These are phyloP conservation scores for Mycena rosella DNA, from an alignment of 768 basidiomycete species.

Conservation along the genomic window DNA sequence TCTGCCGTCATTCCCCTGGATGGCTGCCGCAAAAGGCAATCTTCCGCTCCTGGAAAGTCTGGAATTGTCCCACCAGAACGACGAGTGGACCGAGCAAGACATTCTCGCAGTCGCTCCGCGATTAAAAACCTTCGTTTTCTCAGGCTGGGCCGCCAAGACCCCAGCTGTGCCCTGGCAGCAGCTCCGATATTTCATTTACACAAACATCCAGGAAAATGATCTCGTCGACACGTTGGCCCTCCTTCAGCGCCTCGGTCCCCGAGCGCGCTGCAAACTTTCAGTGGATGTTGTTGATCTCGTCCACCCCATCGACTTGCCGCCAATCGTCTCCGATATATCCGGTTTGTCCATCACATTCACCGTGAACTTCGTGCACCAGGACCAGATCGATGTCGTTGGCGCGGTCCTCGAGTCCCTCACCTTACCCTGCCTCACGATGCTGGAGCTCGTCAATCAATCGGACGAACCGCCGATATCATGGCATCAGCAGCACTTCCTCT, in stretches of 20 bases:
- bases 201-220: neutral
- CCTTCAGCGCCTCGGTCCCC: neutral
- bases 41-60: constrained; percentile 8
- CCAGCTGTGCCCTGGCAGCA: constrained; percentile 19
- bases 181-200: neutral
- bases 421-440: neutral
- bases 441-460: neutral
- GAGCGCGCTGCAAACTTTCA: neutral
- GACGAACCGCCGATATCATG: neutral
- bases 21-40: neutral
- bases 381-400: neutral
- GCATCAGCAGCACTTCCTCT: constrained; percentile 6
- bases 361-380: no score
- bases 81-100: constrained; percentile 6
- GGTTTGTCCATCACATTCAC: neutral
- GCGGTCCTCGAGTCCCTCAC: constrained; percentile 15
- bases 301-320: neutral
- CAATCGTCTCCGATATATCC: neutral
- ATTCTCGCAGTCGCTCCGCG: constrained; percentile 13
- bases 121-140: neutral
- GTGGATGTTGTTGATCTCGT: neutral
- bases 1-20: neutral
- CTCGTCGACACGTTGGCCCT: neutral
- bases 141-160: neutral
- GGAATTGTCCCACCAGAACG: constrained; percentile 9